These are phyloP conservation scores for Chaetomium sp. DNA, from an alignment of 2,329 filamentous ascomycete genomes.

Conservation along the genomic window DNA sequence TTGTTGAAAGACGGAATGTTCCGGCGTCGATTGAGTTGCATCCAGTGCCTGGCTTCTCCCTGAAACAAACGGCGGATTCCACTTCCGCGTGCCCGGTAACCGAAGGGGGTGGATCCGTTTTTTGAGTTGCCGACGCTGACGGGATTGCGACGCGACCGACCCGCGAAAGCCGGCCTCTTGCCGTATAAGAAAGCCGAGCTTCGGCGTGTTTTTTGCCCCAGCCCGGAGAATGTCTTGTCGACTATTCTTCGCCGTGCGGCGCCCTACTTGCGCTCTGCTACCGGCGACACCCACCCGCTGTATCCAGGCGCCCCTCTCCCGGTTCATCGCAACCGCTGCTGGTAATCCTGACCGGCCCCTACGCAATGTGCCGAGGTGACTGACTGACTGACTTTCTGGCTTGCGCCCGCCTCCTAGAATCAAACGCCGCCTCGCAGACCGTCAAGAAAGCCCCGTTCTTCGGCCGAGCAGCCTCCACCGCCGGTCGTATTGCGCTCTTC, in stretches of 20 bases:
- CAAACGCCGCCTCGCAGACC: slow-evolving; percentile 22
- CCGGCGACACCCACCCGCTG: not conserved
- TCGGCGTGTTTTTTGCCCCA: not conserved
- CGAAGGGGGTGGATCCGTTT: slow-evolving; percentile 10
- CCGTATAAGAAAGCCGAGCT: slow-evolving; percentile 12
- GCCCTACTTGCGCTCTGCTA: slow-evolving; percentile 15
- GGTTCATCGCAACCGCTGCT: slow-evolving; percentile 29
- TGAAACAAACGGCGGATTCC: not conserved
- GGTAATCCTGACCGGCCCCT: slow-evolving; percentile 20
- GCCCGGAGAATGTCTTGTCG: slow-evolving; percentile 25
- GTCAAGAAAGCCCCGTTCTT: slow-evolving; percentile 43
- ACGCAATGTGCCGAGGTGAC: not conserved
- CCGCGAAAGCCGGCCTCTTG: slow-evolving; percentile 16
- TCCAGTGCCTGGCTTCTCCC: too few species aligned
- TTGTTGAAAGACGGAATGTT: not conserved
- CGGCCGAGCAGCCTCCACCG: slow-evolving; percentile 49
- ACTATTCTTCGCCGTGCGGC: slow-evolving; percentile 26
- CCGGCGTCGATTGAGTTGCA: not conserved
- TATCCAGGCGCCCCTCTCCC: slow-evolving; percentile 15
- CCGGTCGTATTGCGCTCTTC: slow-evolving; percentile 52
- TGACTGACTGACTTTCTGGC: not conserved
- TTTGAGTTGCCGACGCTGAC: slow-evolving; percentile 3
- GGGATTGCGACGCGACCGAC: not conserved
- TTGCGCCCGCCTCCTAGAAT: slow-evolving; percentile 22
- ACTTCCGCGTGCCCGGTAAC: slow-evolving; percentile 2